Percentiles rank a stretch among this genome's conserved stretches.
Conservation (phyloP, 2,329 filamentous ascomycete genomes). For the Fusarium setosum region DNA sequence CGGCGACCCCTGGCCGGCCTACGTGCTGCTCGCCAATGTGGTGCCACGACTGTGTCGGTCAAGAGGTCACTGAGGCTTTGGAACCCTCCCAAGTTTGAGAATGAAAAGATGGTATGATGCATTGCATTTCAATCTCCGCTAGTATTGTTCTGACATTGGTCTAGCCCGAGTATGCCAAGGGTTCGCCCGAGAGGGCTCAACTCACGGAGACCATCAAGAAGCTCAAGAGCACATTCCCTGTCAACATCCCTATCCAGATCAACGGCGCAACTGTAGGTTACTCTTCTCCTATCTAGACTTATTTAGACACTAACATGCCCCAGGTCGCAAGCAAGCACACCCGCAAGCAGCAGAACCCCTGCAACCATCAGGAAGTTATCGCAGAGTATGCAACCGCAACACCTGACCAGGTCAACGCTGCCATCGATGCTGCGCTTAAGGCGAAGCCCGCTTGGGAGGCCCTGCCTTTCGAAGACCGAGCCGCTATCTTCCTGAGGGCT, state of each 20-base stretch:
- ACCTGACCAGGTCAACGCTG: slow-evolving; percentile 30
- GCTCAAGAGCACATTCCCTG: slow-evolving; percentile 27
- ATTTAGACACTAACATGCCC: accelerated
- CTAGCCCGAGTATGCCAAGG: slow-evolving; percentile 35
- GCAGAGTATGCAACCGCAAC: slow-evolving; percentile 33
- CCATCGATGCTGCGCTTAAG: slow-evolving; percentile 31
- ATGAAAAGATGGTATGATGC: slow-evolving; percentile 32
- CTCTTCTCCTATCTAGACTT: accelerated
- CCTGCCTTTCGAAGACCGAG: slow-evolving; percentile 28
- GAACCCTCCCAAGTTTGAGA: slow-evolving; percentile 34
- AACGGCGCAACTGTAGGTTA: slow-evolving; percentile 5
- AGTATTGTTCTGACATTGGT: neutral
- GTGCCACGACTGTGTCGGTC: neutral
- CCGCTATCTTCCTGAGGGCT: slow-evolving; percentile 30
- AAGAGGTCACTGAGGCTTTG: slow-evolving; percentile 22
- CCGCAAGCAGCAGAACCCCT: slow-evolving; percentile 32
- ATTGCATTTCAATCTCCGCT: accelerated
- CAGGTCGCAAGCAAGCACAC: slow-evolving; percentile 18
- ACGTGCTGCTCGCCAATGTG: neutral
- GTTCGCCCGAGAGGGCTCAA: slow-evolving; percentile 27
- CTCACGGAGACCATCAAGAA: slow-evolving; percentile 27
- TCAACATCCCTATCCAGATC: slow-evolving; percentile 28
- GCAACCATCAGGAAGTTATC: slow-evolving; percentile 21
- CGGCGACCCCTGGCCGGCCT: slow-evolving; percentile 13
- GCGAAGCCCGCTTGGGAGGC: slow-evolving; percentile 31